A percentile compares a stretch with the other conserved stretches of the same genome.
Conservation (phyloP, 2,329 filamentous ascomycete genomes). For the Emmonsiellopsis sp. region DNA sequence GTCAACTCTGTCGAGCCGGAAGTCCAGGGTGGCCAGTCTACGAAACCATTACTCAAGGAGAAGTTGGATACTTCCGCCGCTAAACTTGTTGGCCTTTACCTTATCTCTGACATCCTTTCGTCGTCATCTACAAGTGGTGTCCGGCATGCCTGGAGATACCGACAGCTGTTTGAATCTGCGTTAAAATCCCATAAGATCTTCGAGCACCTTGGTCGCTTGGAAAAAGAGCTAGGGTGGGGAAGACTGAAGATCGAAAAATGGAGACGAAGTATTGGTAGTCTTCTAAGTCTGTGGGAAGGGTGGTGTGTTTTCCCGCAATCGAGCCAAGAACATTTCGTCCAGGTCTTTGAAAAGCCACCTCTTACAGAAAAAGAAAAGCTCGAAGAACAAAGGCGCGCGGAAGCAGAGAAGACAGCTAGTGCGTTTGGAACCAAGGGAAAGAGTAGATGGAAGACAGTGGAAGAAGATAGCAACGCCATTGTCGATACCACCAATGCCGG, state of each 20-base stretch:
- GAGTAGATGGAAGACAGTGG: conserved; percentile 39
- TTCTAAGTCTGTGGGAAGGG: conserved; percentile 61
- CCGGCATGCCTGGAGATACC: conserved; percentile 77
- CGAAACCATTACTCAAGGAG: conserved; percentile 30
- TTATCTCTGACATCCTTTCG: conserved; percentile 71
- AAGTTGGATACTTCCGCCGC: conserved; percentile 60
- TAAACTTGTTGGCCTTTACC: conserved; percentile 71
- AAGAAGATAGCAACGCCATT: conserved; percentile 28
- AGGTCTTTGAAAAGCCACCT: conserved; percentile 64
- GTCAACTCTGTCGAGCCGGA: conserved; percentile 22
- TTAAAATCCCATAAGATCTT: conserved; percentile 63
- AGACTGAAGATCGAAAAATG: conserved; percentile 74
- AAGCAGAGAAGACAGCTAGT: conserved; percentile 29
- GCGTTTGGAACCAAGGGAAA: conserved; percentile 32
- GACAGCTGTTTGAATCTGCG: conserved; percentile 67
- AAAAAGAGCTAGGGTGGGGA: conserved; percentile 68
- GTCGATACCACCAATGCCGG: conserved; percentile 5
- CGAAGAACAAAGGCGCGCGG: conserved; percentile 35
- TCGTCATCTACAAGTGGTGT: conserved; percentile 67
- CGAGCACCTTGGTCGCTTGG: conserved; percentile 63
- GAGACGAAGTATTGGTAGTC: conserved; percentile 63
- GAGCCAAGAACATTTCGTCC: conserved; percentile 61
- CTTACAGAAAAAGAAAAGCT: conserved; percentile 38
- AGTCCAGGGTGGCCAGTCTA: conserved; percentile 21
- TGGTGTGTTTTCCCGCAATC: conserved; percentile 62